Conservation (phyloP, 768 basidiomycete species). For the Asterophora parasitica region DNA sequence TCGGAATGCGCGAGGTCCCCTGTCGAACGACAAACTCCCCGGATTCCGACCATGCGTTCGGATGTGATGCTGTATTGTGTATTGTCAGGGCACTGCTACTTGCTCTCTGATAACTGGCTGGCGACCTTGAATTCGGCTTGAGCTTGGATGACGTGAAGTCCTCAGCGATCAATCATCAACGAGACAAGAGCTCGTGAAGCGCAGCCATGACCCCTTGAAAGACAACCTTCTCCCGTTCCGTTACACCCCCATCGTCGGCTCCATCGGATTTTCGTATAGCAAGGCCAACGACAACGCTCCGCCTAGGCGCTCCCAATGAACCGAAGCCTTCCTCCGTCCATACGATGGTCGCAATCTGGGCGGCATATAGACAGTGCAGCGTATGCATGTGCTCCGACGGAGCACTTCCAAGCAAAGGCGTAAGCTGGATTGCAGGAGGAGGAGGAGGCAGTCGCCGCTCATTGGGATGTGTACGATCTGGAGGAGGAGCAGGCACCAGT, state of each 20-base stretch:
- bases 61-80: too few species aligned
- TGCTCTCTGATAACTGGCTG: background rate
- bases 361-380: conserved; percentile 73
- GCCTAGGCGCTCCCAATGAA: conserved; percentile 38
- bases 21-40: too few species aligned
- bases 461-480: conserved; percentile 31
- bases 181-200: conserved; percentile 32
- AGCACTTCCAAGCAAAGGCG: conserved; percentile 72
- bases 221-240: conserved; percentile 35
- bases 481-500: conserved; percentile 36
- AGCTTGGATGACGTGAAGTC: conserved; percentile 16
- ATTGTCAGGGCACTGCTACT: background rate
- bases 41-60: too few species aligned
- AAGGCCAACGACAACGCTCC: conserved; percentile 71
- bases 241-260: conserved; percentile 22
- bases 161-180: conserved; percentile 5
- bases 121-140: background rate
- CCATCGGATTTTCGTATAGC: conserved; percentile 46
- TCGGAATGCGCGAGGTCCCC: too few species aligned
- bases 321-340: conserved; percentile 55
- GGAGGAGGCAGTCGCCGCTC: conserved; percentile 45
- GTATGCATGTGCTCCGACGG: conserved; percentile 65
- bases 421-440: conserved; percentile 71
- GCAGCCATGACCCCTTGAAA: conserved; percentile 51
- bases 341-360: conserved; percentile 83